These are phyloP conservation scores for Phalaenopsis equestris DNA, from an alignment of 106 monocot genomes.

Conservation along the genomic window DNA sequence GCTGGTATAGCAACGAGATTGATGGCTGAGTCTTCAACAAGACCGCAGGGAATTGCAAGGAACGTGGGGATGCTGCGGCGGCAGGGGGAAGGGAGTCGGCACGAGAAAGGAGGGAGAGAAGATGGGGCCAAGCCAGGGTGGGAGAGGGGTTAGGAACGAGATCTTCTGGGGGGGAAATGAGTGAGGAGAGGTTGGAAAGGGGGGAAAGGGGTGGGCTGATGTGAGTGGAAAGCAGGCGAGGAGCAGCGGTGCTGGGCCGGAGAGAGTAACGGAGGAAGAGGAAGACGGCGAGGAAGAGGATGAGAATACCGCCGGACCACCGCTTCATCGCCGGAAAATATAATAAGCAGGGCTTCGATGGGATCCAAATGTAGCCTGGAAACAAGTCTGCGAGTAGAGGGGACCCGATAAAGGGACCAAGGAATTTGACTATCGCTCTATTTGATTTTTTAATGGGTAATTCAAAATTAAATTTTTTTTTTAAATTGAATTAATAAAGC, in stretches of 20 bases:
- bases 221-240: slow-evolving; percentile 24
- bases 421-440: no score
- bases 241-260: slow-evolving; percentile 11
- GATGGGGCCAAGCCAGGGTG: slow-evolving; percentile 34
- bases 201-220: slow-evolving; percentile 10
- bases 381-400: no score
- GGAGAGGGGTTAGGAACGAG: not conserved
- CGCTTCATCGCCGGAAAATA: slow-evolving; percentile 27
- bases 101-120: slow-evolving; percentile 42
- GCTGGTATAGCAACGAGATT: slow-evolving; percentile 46
- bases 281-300: slow-evolving; percentile 34
- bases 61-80: slow-evolving; percentile 15
- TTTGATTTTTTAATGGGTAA: no score
- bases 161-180: not conserved
- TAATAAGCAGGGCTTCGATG: no score
- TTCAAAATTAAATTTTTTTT: no score
- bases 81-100: slow-evolving; percentile 63
- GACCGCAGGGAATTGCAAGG: slow-evolving; percentile 59
- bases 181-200: not conserved
- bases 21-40: slow-evolving; percentile 68
- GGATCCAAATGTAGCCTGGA: no score
- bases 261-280: slow-evolving; percentile 44
- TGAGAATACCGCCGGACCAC: slow-evolving; percentile 41
- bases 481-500: no score
- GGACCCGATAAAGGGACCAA: no score